Percentiles rank a stretch among this genome's conserved stretches.
These are phyloP conservation scores for Pythium utonaiense DNA, from an alignment of 352 stramenopile genomes.

Conservation along the genomic window DNA sequence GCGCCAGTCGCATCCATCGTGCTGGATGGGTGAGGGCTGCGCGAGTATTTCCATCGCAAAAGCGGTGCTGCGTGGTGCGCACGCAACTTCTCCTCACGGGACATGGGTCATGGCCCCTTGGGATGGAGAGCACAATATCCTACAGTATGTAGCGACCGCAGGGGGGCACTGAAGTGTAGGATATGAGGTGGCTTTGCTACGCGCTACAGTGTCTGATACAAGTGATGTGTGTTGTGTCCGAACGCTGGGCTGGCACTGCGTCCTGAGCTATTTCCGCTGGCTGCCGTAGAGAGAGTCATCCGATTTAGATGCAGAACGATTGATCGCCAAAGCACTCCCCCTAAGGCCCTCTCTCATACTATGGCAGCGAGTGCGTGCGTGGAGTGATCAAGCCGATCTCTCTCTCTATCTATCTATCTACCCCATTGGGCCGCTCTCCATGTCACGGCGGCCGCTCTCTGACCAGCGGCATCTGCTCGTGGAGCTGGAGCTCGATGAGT, in stretches of 20 bases:
- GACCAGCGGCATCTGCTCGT: slow-evolving; percentile 42
- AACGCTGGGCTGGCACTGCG: no score
- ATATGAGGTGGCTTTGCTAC: no score
- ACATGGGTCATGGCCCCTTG: no score
- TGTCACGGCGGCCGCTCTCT: slow-evolving; percentile 17
- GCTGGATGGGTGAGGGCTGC: background rate
- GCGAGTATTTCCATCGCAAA: slow-evolving; percentile 1
- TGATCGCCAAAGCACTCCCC: no score
- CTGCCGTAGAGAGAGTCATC: background rate
- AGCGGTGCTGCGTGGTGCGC: background rate
- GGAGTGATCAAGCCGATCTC: background rate
- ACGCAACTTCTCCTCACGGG: no score
- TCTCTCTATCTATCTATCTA: no score
- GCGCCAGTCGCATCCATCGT: background rate
- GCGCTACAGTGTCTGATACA: no score
- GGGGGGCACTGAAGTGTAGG: no score
- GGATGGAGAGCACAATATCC: no score
- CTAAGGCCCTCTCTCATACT: background rate
- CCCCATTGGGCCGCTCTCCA: no score
- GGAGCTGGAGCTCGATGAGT: slow-evolving; percentile 61
- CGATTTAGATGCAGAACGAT: background rate
- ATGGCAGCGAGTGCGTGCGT: background rate
- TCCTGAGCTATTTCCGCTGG: background rate
- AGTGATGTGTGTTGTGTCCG: no score
- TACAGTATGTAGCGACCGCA: no score